Evolutionary conservation across 2,329 filamentous ascomycete species (phyloP), one percentile per base, ranked within the genome.

Genomic region (Nemania bipapillata): DNA sequence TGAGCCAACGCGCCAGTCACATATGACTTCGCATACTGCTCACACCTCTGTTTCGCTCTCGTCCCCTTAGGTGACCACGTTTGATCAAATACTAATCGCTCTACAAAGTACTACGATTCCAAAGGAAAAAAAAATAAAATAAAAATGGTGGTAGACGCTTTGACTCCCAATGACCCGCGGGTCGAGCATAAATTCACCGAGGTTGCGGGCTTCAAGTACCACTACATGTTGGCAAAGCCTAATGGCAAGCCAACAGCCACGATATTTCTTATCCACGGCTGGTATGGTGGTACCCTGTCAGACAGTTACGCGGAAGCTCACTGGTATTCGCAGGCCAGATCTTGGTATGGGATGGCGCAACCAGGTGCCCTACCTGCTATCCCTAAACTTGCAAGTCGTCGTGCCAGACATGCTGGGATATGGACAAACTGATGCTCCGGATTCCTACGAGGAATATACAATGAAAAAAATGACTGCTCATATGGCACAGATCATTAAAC

Each of bases 381-480:
- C 89, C 5, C 84, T 93, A 65, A 91, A 91, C 24, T 87, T 95
- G 72, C 88, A 91, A 64, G 93, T 97, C 63, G 88, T 98, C 26
- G 92, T 89, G 11, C 92, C 93, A 0, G 93, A 97, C 80, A 90
- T 94, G 85, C 86, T 97, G 74, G 95, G 95, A 70, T 98, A 96
- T 79, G 92, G 92, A 28, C 86, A 88, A 66, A 96, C 92, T 28
- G 91, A 85, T 66, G 89, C 91, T 0, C 91, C 92, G 0, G 83
- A 87, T 49, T 83, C 86, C 0, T 79, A 89, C 2, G 80, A 81
- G 56, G 82, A 87, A 63, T 97, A 95, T 81, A 88, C 87, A 26
- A 83, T 89, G 78, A 96, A 93, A 82, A 88, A 86, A 71, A 87
- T 92, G 68, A 86, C 91, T 20, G 87, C 90, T 63, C 93, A 97